Conservation (phyloP, 495 filamentous ascomycete genomes). For the Xylaria palmicola region DNA sequence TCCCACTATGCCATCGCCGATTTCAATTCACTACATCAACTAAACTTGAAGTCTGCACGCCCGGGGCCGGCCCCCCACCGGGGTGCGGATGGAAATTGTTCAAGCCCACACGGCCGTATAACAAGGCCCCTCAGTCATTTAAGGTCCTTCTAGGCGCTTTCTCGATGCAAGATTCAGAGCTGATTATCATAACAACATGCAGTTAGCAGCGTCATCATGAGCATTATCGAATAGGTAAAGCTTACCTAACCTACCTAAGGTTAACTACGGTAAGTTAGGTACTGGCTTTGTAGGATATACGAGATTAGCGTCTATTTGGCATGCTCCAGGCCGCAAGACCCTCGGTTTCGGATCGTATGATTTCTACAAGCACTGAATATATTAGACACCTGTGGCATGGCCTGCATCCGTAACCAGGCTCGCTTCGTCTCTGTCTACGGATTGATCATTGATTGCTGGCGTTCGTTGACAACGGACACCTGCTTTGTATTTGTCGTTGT, state of each 20-base stretch:
- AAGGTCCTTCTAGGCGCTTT: not conserved
- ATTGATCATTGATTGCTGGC: constrained; percentile 5
- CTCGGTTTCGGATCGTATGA: not conserved
- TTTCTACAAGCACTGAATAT: not conserved
- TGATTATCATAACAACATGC: not conserved
- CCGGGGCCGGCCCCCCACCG: not conserved
- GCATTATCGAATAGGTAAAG: no score
- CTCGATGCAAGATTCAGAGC: not conserved
- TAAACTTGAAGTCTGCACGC: not conserved
- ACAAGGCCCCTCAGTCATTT: not conserved
- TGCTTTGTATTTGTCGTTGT: constrained; percentile 1
- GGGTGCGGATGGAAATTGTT: not conserved
- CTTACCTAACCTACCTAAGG: no score
- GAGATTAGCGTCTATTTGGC: no score
- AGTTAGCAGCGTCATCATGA: no score
- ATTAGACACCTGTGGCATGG: not conserved
- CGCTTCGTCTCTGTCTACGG: not conserved
- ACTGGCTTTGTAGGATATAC: no score
- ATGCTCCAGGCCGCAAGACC: not conserved
- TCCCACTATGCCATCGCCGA: not conserved
- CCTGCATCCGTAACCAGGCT: not conserved
- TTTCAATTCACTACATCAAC: not conserved
- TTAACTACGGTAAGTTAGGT: no score
- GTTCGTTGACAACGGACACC: not conserved
- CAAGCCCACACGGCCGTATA: not conserved